Evolutionary conservation across 176 grass and related monocot genomes (phyloP).

Genomic region (Avena eriantha): DNA sequence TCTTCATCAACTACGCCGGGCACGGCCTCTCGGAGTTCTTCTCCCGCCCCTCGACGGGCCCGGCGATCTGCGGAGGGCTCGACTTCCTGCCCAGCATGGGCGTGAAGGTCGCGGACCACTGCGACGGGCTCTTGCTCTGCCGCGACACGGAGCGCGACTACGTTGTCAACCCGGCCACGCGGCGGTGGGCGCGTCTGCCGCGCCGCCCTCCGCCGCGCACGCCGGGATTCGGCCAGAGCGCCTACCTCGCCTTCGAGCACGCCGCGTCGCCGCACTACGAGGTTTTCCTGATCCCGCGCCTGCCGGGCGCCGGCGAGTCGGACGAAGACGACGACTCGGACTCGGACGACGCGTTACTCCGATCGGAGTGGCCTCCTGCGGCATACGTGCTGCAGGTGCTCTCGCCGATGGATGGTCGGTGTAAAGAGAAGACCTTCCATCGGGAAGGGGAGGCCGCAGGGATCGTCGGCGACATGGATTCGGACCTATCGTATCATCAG

Average conservation of each 20-base stretch:
- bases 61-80: neutral
- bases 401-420: neutral
- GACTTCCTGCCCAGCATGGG: neutral
- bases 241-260: neutral
- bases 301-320: neutral
- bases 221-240: neutral
- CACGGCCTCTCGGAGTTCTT: neutral
- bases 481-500: neutral
- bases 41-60: neutral
- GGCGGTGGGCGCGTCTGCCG: neutral
- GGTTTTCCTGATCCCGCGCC: neutral
- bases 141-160: neutral
- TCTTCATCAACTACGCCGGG: neutral
- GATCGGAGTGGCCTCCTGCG: neutral
- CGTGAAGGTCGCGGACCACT: neutral
- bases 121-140: conserved; percentile 8
- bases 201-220: neutral
- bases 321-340: neutral
- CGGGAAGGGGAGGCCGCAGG: neutral
- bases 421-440: neutral
- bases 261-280: conserved; percentile 12
- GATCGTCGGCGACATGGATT: neutral
- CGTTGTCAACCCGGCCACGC: conserved; percentile 18
- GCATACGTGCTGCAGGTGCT: neutral
- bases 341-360: neutral